phyloP scores from a whole-genome alignment of 2,329 filamentous ascomycete genomes.

The Colletotrichum endophyticum region DNA sequence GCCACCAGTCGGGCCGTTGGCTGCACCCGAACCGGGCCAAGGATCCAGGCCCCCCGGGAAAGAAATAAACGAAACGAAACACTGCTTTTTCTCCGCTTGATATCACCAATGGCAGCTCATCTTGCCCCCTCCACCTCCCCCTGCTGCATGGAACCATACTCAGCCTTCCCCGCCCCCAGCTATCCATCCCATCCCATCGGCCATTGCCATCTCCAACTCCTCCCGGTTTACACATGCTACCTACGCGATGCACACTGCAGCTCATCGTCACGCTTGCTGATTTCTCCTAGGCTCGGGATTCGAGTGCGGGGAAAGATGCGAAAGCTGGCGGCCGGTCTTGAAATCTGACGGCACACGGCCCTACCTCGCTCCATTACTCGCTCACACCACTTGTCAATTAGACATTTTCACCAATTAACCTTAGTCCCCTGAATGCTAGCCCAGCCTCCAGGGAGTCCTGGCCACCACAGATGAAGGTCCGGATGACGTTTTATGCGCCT shows the following conservation, averaged over 20 bases:
- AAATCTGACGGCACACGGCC: neutral
- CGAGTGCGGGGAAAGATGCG: slow-evolving; percentile 2
- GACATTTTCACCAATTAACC: neutral
- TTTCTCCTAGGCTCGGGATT: neutral
- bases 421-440: neutral
- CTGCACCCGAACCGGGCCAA: neutral
- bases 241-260: neutral
- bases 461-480: neutral
- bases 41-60: neutral
- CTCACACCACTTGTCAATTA: slow-evolving; percentile 8
- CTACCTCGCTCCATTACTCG: slow-evolving; percentile 17
- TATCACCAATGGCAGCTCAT: neutral
- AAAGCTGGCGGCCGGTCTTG: neutral
- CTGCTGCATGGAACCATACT: neutral
- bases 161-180: neutral
- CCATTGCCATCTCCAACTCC: neutral
- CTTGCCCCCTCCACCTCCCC: neutral
- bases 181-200: neutral
- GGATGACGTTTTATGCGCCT: slow-evolving; percentile 8
- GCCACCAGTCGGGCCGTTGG: slow-evolving; percentile 20
- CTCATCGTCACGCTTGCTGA: neutral
- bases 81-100: neutral
- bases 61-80: neutral
- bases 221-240: neutral
- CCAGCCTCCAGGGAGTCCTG: neutral